Percentiles rank a stretch among this genome's conserved stretches.
These are phyloP conservation scores for Fraxinus excelsior DNA, from an alignment of 257 asterid genomes.

Conservation along the genomic window DNA sequence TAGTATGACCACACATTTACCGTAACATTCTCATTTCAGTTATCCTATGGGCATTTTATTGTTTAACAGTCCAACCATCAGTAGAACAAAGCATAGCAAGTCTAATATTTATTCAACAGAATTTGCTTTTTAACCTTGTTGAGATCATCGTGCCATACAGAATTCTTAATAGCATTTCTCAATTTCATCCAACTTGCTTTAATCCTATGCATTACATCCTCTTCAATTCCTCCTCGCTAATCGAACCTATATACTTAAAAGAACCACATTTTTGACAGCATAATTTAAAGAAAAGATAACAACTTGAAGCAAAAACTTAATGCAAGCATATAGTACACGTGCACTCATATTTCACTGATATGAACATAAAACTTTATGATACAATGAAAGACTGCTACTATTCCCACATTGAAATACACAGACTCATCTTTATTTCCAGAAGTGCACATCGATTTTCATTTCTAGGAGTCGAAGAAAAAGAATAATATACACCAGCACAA, in stretches of 20 bases:
- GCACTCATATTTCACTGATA: background rate
- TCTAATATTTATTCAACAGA: background rate
- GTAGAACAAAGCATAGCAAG: background rate
- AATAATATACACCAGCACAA: background rate
- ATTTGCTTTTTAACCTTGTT: background rate
- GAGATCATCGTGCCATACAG: background rate
- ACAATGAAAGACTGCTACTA: conserved; percentile 8
- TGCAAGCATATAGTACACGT: too few species aligned
- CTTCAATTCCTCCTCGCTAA: background rate
- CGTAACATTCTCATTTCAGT: background rate
- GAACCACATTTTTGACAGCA: background rate
- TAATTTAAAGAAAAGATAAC: background rate
- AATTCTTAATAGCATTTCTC: background rate
- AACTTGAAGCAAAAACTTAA: background rate
- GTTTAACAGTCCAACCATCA: background rate
- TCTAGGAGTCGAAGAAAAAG: background rate
- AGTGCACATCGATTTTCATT: background rate
- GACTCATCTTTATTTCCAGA: background rate
- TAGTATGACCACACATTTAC: background rate
- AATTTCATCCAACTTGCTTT: background rate
- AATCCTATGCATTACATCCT: background rate
- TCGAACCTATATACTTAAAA: background rate
- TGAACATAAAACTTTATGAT: background rate
- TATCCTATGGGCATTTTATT: background rate
- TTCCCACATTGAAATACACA: conserved; percentile 9